Base-by-base conservation (phyloP, 805 yeast species). In the Candida quercuum region DNA sequence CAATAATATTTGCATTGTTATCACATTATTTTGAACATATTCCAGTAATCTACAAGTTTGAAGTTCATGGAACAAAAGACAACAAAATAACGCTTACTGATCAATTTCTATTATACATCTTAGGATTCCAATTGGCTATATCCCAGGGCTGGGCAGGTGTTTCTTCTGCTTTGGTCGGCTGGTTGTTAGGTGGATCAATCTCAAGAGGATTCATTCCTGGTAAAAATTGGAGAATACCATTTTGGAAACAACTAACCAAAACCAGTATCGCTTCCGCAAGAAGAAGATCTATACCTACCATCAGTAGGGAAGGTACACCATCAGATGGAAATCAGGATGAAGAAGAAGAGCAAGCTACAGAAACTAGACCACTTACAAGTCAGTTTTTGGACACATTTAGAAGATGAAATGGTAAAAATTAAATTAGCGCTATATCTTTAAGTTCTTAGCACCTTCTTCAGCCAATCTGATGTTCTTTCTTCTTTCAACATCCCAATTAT, bases 401-500 rank as follows among this genome's bases (percentile, higher is more conserved):
- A 48, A 54, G 28, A n/a, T 32, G 24, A 17, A 24, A 4, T 11
- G 28, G 8, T 28, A 14, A 28, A 17, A 7, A 16, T 13, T 21
- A n/a, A n/a, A n/a, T n/a, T n/a, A n/a, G n/a, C n/a, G n/a, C 22
- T 37, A 40, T 36, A 43, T 43, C 10, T 38, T 43, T 29, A 68
- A 49, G 31, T 58, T 63, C 48, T 63, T 64, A 20, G 68, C 63
- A 10, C 64, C 63, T 35, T 61, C 62, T 45, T 70, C 68, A 35
- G 63, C 54, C 49, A 64, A 60, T 66, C 81, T 62, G 26, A 59
- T 32, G 30, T 56, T 60, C 42, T 66, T 66, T 59, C 89, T 75
- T 61, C 86, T 72, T 54, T 81, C 85, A 9, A 86, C 91, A 56
- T 84, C 94, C 89, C 91, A 85, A 52, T 86, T 86, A 57, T 85